These are phyloP conservation scores for Komagataella kurtzmanii DNA, from an alignment of 805 yeast genomes.

Conservation along the genomic window DNA sequence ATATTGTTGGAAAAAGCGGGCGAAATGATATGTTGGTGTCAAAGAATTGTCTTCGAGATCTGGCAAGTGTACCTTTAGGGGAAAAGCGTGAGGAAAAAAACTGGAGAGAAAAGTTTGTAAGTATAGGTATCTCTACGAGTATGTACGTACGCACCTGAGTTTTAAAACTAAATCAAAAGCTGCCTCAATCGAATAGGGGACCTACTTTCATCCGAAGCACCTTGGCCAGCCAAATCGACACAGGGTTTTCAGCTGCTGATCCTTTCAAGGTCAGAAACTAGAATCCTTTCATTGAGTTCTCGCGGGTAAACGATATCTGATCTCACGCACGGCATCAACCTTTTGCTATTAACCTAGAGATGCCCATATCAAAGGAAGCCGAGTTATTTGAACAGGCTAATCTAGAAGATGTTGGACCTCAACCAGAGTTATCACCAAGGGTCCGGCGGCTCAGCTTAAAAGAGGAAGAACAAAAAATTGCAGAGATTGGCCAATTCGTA, in stretches of 20 bases:
- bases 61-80: neutral
- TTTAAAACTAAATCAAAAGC: no score
- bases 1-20: neutral
- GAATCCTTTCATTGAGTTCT: neutral
- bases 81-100: neutral
- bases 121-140: neutral
- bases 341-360: constrained; percentile 3
- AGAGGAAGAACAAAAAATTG: neutral
- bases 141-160: no score
- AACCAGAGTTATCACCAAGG: constrained; percentile 8
- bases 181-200: no score
- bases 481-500: constrained; percentile 2
- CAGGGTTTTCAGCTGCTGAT: neutral
- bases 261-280: neutral
- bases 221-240: neutral
- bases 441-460: neutral
- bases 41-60: neutral
- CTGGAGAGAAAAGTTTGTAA: neutral
- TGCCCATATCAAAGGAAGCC: constrained; percentile 10
- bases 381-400: constrained; percentile 19
- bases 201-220: no score
- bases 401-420: constrained; percentile 17
- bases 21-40: neutral
- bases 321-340: neutral
- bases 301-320: neutral